Evolutionary conservation across 2,329 filamentous ascomycete genomes (phyloP).

Genomic region (Calonectria ilicicola): DNA sequence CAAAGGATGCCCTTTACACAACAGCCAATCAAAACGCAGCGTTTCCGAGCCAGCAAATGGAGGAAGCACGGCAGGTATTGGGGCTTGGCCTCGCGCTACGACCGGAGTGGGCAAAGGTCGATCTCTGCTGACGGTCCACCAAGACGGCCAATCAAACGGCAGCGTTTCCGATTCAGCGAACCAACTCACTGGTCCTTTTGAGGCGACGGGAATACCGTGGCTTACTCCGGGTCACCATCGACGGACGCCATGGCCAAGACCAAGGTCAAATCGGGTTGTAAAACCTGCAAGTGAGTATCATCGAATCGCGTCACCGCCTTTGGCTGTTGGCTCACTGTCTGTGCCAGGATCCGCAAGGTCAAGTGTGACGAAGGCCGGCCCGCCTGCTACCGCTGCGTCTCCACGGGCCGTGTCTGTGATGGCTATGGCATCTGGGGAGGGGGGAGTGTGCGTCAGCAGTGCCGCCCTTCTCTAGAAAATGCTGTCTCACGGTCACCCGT

Average conservation of each 20-base stretch:
- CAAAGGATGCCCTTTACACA: neutral
- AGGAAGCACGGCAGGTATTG: neutral
- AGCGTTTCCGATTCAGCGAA: conserved; percentile 38
- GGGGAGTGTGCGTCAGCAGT: neutral
- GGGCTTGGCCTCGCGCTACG: neutral
- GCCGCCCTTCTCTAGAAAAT: neutral
- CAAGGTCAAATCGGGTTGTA: conserved; percentile 40
- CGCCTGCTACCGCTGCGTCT: conserved; percentile 41
- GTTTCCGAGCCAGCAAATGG: conserved; percentile 38
- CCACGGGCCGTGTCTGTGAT: conserved; percentile 40
- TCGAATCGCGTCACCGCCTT: no score
- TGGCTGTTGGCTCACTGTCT: neutral
- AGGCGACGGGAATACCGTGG: neutral
- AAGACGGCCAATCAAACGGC: conserved; percentile 28
- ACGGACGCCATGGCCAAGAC: conserved; percentile 2
- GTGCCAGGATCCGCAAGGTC: conserved; percentile 43
- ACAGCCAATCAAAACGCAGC: conserved; percentile 30
- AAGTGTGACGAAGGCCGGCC: conserved; percentile 49
- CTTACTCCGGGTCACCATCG: neutral
- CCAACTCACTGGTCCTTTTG: neutral
- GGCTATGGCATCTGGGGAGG: conserved; percentile 47
- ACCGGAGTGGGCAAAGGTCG: neutral
- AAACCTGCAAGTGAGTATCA: conserved; percentile 40
- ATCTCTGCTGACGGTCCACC: neutral
- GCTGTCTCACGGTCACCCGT: conserved; percentile 1